Evolutionary conservation across 352 stramenopile genomes (phyloP).

Genomic region (Phytophthora nicotianae): DNA sequence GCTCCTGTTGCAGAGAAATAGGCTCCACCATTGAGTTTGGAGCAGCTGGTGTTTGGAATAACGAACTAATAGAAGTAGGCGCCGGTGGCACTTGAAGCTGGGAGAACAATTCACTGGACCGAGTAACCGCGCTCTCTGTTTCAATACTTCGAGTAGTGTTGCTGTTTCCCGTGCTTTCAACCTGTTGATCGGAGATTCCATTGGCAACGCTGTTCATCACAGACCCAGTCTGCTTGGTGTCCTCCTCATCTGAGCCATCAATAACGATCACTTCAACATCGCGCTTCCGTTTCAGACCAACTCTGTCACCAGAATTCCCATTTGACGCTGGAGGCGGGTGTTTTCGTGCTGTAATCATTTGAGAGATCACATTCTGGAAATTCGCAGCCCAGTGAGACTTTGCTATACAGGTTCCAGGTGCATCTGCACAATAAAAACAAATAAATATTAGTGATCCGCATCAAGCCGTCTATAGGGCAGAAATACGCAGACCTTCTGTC

Average conservation of each 20-base stretch:
- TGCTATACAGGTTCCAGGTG: slow-evolving; percentile 43
- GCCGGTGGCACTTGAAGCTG: slow-evolving; percentile 6
- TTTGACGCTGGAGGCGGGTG: slow-evolving; percentile 1
- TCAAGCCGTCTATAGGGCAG: not conserved
- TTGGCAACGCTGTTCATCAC: slow-evolving; percentile 1
- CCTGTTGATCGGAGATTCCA: not conserved
- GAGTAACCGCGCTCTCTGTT: not conserved
- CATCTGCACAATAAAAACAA: slow-evolving; percentile 32
- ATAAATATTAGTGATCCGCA: not conserved
- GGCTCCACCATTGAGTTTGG: slow-evolving; percentile 24
- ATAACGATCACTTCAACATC: slow-evolving; percentile 68
- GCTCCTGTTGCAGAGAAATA: slow-evolving; percentile 26
- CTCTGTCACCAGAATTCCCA: slow-evolving; percentile 1
- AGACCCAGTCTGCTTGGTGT: slow-evolving; percentile 2
- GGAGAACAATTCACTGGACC: not conserved
- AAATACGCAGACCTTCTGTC: slow-evolving; percentile 42
- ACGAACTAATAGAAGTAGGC: not conserved
- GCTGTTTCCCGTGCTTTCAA: not conserved
- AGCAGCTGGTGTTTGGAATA: slow-evolving; percentile 1
- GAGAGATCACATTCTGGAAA: slow-evolving; percentile 48
- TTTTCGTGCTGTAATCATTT: slow-evolving; percentile 35
- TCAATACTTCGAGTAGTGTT: not conserved
- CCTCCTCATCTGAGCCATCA: slow-evolving; percentile 36
- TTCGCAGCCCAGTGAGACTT: slow-evolving; percentile 50
- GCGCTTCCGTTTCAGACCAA: slow-evolving; percentile 55